phyloP scores from a whole-genome alignment of 352 stramenopile genomes.

The Aphanomyces invadans region DNA sequence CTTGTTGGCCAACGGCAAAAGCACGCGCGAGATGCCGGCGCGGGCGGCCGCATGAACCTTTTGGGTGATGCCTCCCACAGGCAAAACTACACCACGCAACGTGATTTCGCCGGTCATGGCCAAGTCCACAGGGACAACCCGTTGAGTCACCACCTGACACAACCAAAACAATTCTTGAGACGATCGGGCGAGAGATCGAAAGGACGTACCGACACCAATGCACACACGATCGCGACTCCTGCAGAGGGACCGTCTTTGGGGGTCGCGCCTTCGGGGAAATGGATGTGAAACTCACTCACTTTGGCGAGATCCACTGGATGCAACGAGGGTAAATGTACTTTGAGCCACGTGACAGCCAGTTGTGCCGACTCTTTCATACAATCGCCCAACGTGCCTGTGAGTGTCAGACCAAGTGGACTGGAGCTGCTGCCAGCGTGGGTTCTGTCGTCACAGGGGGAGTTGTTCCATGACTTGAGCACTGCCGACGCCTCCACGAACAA shows the following conservation, averaged over 20 bases:
- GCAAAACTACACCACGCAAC: slow-evolving; percentile 79
- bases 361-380: slow-evolving; percentile 87
- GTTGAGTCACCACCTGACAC: slow-evolving; percentile 27
- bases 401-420: no score
- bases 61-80: slow-evolving; percentile 86
- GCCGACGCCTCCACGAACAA: slow-evolving; percentile 80
- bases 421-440: slow-evolving; percentile 53
- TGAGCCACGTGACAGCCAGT: slow-evolving; percentile 76
- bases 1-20: slow-evolving; percentile 66
- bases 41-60: slow-evolving; percentile 84
- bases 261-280: slow-evolving; percentile 85
- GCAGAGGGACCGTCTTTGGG: slow-evolving; percentile 86
- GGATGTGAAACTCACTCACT: slow-evolving; percentile 75
- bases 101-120: slow-evolving; percentile 88
- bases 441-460: slow-evolving; percentile 30
- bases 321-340: slow-evolving; percentile 41
- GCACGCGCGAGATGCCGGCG: slow-evolving; percentile 73
- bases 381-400: slow-evolving; percentile 72
- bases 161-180: background rate
- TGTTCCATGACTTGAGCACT: slow-evolving; percentile 26
- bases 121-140: slow-evolving; percentile 60
- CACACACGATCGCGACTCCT: slow-evolving; percentile 78
- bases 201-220: slow-evolving; percentile 55
- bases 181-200: slow-evolving; percentile 34
- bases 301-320: slow-evolving; percentile 37